Conservation (phyloP, 2,329 filamentous ascomycete species). For the Chrysoporthe cubensis region DNA sequence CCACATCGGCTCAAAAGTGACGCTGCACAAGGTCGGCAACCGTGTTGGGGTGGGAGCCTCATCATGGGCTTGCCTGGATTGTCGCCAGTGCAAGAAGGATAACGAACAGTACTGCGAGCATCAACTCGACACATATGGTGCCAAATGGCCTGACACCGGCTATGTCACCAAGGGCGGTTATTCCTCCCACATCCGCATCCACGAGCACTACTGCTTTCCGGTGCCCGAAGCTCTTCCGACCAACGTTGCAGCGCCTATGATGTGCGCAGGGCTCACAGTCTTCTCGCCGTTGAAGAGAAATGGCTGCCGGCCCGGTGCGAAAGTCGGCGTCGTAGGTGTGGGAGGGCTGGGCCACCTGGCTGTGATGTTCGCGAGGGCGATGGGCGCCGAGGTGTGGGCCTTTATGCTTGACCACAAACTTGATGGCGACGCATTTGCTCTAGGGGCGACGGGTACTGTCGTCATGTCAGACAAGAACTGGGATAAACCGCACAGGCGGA, state of each 20-base stretch:
- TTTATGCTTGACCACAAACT: constrained; percentile 64
- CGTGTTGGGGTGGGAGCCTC: constrained; percentile 73
- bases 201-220: constrained; percentile 75
- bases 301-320: constrained; percentile 76
- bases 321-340: constrained; percentile 75
- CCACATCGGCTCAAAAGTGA: constrained; percentile 68
- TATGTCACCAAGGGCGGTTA: constrained; percentile 63
- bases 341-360: constrained; percentile 75
- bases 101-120: constrained; percentile 72
- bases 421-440: constrained; percentile 60
- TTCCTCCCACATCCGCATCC: constrained; percentile 47
- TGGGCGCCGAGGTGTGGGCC: constrained; percentile 62
- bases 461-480: constrained; percentile 62
- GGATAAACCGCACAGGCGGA: constrained; percentile 60
- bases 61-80: constrained; percentile 66
- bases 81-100: constrained; percentile 66
- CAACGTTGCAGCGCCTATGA: constrained; percentile 73
- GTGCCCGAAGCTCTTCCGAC: constrained; percentile 74
- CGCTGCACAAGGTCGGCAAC: constrained; percentile 61
- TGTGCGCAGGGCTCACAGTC: constrained; percentile 82
- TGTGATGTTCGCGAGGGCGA: constrained; percentile 69
- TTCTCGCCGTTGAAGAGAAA: constrained; percentile 79
- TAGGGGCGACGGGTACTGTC: constrained; percentile 65
- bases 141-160: constrained; percentile 53
- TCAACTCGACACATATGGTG: constrained; percentile 63